A percentile compares a stretch with the other conserved stretches of the same genome.
Conservation (phyloP, 345 rosid genomes). For the Raphanus sativus region DNA sequence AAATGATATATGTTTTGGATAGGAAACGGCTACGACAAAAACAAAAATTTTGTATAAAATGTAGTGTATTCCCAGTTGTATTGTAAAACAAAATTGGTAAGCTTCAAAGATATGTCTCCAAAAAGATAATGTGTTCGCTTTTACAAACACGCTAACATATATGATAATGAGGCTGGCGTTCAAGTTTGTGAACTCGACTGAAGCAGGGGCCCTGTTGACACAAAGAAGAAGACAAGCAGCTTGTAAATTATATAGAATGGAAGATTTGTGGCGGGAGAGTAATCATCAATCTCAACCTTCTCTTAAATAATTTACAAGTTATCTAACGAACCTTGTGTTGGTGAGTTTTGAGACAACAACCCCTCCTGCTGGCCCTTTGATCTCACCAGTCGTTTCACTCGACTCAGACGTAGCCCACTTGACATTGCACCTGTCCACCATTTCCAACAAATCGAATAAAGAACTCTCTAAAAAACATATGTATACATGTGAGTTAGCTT, state of each 20-base stretch:
- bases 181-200: neutral
- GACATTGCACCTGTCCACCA: conserved; percentile 50
- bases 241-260: neutral
- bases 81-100: neutral
- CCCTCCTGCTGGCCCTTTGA: conserved; percentile 30
- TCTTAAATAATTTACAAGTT: neutral
- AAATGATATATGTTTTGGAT: neutral
- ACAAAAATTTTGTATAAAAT: neutral
- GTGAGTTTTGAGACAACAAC: conserved; percentile 28
- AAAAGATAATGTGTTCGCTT: neutral
- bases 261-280: neutral
- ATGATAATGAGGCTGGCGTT: neutral
- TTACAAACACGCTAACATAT: neutral
- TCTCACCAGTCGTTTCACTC: conserved; percentile 71
- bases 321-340: conserved; percentile 46
- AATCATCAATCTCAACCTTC: neutral
- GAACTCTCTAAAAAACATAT: neutral
- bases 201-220: neutral
- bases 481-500: neutral
- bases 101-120: neutral
- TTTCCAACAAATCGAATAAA: neutral
- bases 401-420: conserved; percentile 67
- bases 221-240: neutral
- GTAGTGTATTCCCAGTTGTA: neutral
- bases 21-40: neutral